Conservation (phyloP, 2,329 filamentous ascomycete genomes). For the Beauveria pseudobassiana region DNA sequence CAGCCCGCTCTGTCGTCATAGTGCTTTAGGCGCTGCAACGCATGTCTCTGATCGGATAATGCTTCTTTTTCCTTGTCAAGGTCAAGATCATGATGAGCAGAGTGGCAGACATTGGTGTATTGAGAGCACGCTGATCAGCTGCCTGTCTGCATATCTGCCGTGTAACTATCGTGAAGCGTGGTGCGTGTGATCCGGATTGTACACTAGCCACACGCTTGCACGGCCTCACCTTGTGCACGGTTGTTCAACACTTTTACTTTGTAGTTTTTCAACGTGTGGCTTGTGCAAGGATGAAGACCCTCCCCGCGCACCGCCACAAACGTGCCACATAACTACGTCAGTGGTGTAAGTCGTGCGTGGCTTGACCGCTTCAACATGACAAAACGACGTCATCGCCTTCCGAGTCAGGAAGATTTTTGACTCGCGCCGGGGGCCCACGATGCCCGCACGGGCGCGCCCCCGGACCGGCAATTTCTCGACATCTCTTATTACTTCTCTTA, state of each 20-base stretch:
- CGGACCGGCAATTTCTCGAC: background rate
- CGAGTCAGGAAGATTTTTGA: slow-evolving; percentile 5
- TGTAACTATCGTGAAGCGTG: background rate
- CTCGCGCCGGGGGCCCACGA: background rate
- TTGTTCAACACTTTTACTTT: too few relatives aligned
- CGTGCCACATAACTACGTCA: slow-evolving; percentile 2
- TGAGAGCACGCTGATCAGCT: background rate
- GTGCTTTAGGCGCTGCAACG: slow-evolving; percentile 7
- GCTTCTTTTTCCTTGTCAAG: background rate
- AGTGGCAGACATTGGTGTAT: background rate
- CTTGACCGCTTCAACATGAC: background rate
- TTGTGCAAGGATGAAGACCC: background rate
- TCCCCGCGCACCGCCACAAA: slow-evolving; percentile 7
- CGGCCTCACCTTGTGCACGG: background rate
- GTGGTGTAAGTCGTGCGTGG: slow-evolving; percentile 6
- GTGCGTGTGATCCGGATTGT: background rate
- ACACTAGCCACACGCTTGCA: background rate
- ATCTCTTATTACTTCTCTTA: background rate
- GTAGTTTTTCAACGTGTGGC: background rate
- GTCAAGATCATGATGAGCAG: background rate
- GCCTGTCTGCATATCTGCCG: background rate
- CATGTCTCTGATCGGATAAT: slow-evolving; percentile 11
- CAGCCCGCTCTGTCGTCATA: slow-evolving; percentile 11
- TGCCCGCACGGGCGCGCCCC: background rate
- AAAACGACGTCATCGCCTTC: slow-evolving; percentile 9